These are phyloP conservation scores for Annulohypoxylon stygium DNA, from an alignment of 495 filamentous ascomycete genomes.

Conservation along the genomic window DNA sequence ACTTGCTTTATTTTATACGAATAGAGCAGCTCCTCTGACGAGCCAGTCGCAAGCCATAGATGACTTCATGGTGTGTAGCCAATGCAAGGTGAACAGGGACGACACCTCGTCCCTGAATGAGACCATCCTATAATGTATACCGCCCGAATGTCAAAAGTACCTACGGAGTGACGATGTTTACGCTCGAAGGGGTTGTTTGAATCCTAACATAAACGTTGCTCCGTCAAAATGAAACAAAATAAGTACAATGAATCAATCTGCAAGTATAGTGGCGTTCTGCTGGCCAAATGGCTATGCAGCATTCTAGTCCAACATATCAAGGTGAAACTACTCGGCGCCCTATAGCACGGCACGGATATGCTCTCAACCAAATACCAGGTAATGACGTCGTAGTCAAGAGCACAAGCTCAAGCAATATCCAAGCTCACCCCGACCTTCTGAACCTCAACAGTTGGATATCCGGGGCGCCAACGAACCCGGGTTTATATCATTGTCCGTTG, in stretches of 20 bases:
- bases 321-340: not conserved
- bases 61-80: not conserved
- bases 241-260: not conserved
- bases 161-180: not conserved
- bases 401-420: constrained; percentile 14
- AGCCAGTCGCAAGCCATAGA: not conserved
- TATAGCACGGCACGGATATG: not conserved
- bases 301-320: not conserved
- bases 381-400: constrained; percentile 17
- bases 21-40: not conserved
- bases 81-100: not conserved
- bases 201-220: not conserved
- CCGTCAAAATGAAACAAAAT: not conserved
- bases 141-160: not conserved
- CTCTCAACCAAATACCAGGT: constrained; percentile 13
- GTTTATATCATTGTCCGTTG: constrained; percentile 28
- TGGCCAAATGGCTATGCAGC: not conserved
- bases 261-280: too few relatives aligned
- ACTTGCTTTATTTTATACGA: not conserved
- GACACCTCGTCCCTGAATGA: not conserved
- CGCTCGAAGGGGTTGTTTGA: not conserved
- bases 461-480: constrained; percentile 8
- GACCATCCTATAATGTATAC: not conserved
- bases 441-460: constrained; percentile 12
- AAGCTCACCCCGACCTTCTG: not conserved